Percentiles rank a stretch among this genome's conserved stretches.
Conservation (phyloP, 1,139 yeast genomes). For the Yamadazyma aaseri region DNA sequence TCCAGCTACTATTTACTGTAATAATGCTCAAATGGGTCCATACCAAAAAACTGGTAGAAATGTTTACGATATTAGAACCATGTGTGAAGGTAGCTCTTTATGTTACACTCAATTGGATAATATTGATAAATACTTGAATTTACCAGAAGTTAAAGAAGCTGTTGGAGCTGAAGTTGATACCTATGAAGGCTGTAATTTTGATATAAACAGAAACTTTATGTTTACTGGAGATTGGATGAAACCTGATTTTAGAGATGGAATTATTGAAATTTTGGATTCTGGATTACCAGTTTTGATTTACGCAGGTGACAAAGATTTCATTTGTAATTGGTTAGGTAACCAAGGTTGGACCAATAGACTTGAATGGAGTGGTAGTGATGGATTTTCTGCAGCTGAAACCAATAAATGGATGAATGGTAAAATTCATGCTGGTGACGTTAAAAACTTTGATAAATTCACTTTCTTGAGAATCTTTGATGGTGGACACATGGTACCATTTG, state of each 20-base stretch:
- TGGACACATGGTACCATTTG: slow-evolving; percentile 53
- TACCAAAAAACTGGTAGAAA: slow-evolving; percentile 88
- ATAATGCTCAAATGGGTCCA: slow-evolving; percentile 82
- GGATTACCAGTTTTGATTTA: slow-evolving; percentile 71
- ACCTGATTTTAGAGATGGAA: slow-evolving; percentile 67
- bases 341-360: slow-evolving; percentile 75
- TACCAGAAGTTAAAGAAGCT: slow-evolving; percentile 56
- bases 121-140: slow-evolving; percentile 35
- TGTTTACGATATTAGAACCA: slow-evolving; percentile 87
- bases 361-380: slow-evolving; percentile 62
- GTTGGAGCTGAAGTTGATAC: slow-evolving; percentile 89
- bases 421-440: slow-evolving; percentile 45
- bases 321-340: slow-evolving; percentile 86
- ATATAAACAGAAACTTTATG: slow-evolving; percentile 76
- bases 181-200: slow-evolving; percentile 84
- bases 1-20: slow-evolving; percentile 91
- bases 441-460: slow-evolving; percentile 45
- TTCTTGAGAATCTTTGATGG: slow-evolving; percentile 48
- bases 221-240: slow-evolving; percentile 93
- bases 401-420: slow-evolving; percentile 40
- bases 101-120: slow-evolving; percentile 56
- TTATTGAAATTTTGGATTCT: slow-evolving; percentile 53
- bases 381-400: slow-evolving; percentile 44
- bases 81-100: slow-evolving; percentile 74
- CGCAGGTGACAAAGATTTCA: slow-evolving; percentile 86